These are phyloP conservation scores for Candida hungchunana DNA, from an alignment of 805 yeast species.

Conservation along the genomic window DNA sequence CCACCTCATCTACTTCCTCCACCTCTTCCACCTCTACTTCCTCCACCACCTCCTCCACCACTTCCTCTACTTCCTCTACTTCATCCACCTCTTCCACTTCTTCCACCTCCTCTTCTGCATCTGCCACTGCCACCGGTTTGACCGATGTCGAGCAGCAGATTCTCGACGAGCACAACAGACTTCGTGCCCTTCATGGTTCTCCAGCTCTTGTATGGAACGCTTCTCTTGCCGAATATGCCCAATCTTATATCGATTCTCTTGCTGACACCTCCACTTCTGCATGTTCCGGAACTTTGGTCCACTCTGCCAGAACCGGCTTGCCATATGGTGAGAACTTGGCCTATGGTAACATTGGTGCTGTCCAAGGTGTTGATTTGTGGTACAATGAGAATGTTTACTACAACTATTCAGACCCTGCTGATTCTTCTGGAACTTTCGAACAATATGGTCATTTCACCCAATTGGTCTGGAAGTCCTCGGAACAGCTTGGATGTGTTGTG, in stretches of 20 bases:
- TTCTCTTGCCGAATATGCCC: slow-evolving; percentile 44
- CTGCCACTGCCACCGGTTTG: slow-evolving; percentile 20
- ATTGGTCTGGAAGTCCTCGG: slow-evolving; percentile 60
- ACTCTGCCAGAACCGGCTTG: slow-evolving; percentile 48
- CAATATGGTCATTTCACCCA: slow-evolving; percentile 75
- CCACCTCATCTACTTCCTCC: slow-evolving; percentile 8
- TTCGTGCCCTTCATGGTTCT: slow-evolving; percentile 45
- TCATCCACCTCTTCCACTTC: slow-evolving; percentile 16
- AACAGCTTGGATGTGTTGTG: slow-evolving; percentile 60
- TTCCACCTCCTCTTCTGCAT: slow-evolving; percentile 15
- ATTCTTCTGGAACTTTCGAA: slow-evolving; percentile 38
- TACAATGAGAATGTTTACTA: slow-evolving; percentile 59
- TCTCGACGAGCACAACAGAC: slow-evolving; percentile 45
- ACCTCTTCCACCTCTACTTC: slow-evolving; percentile 13
- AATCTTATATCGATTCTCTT: slow-evolving; percentile 40
- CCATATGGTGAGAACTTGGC: slow-evolving; percentile 75
- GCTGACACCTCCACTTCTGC: slow-evolving; percentile 41
- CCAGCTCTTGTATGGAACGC: slow-evolving; percentile 46
- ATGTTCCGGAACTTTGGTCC: slow-evolving; percentile 56
- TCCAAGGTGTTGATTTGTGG: slow-evolving; percentile 63
- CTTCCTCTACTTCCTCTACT: slow-evolving; percentile 17
- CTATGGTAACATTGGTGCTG: slow-evolving; percentile 45
- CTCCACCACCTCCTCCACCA: slow-evolving; percentile 13
- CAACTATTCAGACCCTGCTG: slow-evolving; percentile 43
- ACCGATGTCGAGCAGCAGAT: slow-evolving; percentile 35